Percentiles rank a stretch among this genome's conserved stretches.
These are phyloP conservation scores for Corylus avellana DNA, from an alignment of 306 rosid species.

Conservation along the genomic window DNA sequence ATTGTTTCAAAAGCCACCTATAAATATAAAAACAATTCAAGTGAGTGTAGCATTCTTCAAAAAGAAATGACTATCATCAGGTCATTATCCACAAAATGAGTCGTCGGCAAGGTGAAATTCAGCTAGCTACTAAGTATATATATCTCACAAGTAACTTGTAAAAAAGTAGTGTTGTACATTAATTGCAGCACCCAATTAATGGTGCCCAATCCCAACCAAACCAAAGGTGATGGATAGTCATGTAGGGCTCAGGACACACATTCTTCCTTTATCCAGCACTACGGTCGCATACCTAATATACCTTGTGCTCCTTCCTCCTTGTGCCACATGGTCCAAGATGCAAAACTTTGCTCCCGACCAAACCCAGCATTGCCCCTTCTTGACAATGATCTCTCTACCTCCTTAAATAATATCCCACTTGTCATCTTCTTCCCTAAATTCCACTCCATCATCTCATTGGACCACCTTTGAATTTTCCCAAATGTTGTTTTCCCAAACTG, in stretches of 20 bases:
- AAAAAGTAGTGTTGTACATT: neutral
- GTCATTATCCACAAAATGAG: too few relatives aligned
- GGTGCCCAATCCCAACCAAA: conserved; percentile 27
- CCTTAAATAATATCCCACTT: conserved; percentile 17
- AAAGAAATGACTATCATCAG: too few relatives aligned
- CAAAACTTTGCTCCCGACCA: conserved; percentile 12
- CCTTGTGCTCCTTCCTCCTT: conserved; percentile 34
- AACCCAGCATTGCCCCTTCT: conserved; percentile 13
- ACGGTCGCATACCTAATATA: conserved; percentile 37
- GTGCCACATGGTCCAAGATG: conserved; percentile 49
- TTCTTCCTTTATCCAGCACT: conserved; percentile 41
- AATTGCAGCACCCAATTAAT: conserved; percentile 3
- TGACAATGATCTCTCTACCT: conserved; percentile 22
- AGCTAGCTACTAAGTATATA: too few relatives aligned
- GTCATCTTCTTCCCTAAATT: conserved; percentile 29
- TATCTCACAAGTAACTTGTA: too few relatives aligned
- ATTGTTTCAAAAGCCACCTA: too few relatives aligned
- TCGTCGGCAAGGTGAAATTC: too few relatives aligned
- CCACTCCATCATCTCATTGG: conserved; percentile 20
- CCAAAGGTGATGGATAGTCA: conserved; percentile 16
- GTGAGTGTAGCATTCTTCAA: too few relatives aligned
- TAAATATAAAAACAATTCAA: too few relatives aligned
- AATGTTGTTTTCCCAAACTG: neutral
- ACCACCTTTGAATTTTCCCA: neutral
- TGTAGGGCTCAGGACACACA: conserved; percentile 52